phyloP scores from a whole-genome alignment of 192 early-diverging fungal genomes.

The Coemansia erecta region DNA sequence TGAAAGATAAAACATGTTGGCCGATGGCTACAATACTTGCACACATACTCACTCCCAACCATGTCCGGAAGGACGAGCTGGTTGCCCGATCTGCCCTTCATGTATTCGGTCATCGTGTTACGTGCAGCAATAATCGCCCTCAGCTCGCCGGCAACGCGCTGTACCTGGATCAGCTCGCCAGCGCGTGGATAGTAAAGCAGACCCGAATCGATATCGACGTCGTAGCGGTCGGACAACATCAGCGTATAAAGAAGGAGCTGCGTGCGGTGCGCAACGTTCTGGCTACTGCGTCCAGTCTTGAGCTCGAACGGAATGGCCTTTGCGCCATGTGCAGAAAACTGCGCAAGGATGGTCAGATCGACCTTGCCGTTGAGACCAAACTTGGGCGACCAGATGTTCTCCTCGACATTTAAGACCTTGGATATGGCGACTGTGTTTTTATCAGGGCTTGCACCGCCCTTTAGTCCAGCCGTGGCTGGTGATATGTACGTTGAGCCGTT shows the following conservation, averaged over 20 bases:
- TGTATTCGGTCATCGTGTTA: constrained; percentile 68
- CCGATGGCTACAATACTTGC: constrained; percentile 65
- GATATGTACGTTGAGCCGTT: constrained; percentile 18
- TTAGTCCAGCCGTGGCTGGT: constrained; percentile 4
- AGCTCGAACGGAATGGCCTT: constrained; percentile 82
- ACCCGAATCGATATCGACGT: constrained; percentile 64
- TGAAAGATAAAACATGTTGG: constrained; percentile 73
- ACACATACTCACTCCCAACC: constrained; percentile 60
- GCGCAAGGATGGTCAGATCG: constrained; percentile 63
- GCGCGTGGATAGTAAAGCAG: constrained; percentile 77
- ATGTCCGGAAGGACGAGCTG: constrained; percentile 64
- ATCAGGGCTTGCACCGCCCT: background rate
- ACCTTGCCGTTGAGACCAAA: constrained; percentile 94
- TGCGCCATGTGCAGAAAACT: constrained; percentile 19
- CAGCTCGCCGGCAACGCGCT: constrained; percentile 63
- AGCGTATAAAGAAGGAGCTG: constrained; percentile 86
- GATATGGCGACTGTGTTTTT: constrained; percentile 51
- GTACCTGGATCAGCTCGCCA: constrained; percentile 64
- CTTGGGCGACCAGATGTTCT: constrained; percentile 86
- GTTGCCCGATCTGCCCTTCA: constrained; percentile 20
- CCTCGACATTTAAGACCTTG: constrained; percentile 84
- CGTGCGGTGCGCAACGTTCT: constrained; percentile 67
- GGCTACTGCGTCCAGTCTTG: constrained; percentile 73
- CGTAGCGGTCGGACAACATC: constrained; percentile 81
- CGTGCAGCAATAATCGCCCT: constrained; percentile 68